These are phyloP conservation scores for Verticillium dahliae DNA, from an alignment of 2,329 filamentous ascomycete species.

Conservation along the genomic window DNA sequence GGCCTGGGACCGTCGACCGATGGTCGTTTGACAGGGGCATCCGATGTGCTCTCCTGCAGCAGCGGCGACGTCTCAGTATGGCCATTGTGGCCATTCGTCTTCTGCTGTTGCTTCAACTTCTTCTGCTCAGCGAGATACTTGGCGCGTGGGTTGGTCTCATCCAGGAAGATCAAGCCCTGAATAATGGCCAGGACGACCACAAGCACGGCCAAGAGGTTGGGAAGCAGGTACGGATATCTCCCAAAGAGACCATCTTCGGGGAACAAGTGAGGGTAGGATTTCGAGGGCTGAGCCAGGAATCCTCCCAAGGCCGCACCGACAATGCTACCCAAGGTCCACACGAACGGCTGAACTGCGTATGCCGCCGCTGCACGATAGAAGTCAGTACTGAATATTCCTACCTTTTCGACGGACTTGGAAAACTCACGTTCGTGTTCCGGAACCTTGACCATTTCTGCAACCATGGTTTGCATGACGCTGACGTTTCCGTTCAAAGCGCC, in stretches of 20 bases:
- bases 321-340: conserved; percentile 29
- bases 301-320: conserved; percentile 29
- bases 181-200: conserved; percentile 60
- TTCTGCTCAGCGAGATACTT: conserved; percentile 14
- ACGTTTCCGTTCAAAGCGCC: conserved; percentile 33
- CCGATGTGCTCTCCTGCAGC: conserved; percentile 19
- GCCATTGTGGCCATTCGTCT: neutral
- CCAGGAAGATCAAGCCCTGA: conserved; percentile 57
- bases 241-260: conserved; percentile 38
- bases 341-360: conserved; percentile 28
- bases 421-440: conserved; percentile 31
- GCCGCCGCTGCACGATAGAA: conserved; percentile 17
- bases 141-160: conserved; percentile 29
- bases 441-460: conserved; percentile 32
- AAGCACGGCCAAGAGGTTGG: conserved; percentile 50
- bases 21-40: conserved; percentile 12
- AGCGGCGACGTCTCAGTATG: conserved; percentile 18
- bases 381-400: neutral
- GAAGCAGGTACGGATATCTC: conserved; percentile 61
- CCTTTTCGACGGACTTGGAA: neutral
- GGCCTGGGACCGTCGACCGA: conserved; percentile 17
- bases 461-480: conserved; percentile 33
- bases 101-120: conserved; percentile 7
- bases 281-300: conserved; percentile 26
- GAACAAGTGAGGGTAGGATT: conserved; percentile 27